phyloP scores from a whole-genome alignment of 140 eudicot genomes.

The Oenanthe javanica region DNA sequence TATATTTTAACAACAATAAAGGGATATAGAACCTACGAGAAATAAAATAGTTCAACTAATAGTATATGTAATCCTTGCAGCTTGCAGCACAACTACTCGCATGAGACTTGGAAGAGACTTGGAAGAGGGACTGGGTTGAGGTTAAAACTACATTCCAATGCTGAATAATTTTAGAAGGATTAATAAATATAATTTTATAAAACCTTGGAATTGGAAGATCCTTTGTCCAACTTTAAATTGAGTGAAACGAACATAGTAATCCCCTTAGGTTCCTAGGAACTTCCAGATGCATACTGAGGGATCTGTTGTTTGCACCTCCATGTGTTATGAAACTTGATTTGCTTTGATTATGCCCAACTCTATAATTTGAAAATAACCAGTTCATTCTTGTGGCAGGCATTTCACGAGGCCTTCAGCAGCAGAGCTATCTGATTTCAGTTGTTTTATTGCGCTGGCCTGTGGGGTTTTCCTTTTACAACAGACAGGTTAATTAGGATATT shows the following conservation, averaged over 20 bases:
- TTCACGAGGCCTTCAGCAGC: constrained; percentile 72
- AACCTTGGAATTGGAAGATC: background rate
- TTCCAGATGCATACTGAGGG: background rate
- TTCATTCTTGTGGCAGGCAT: constrained; percentile 62
- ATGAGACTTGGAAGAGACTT: background rate
- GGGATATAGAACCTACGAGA: background rate
- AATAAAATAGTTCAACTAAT: background rate
- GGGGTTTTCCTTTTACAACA: constrained; percentile 73
- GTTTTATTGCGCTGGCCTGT: constrained; percentile 57
- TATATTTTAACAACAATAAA: background rate
- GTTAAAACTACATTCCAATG: background rate
- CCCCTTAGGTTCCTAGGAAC: background rate
- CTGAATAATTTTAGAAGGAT: background rate
- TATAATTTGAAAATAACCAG: background rate
- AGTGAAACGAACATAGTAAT: background rate
- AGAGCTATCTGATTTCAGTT: constrained; percentile 84
- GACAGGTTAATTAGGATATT: constrained; percentile 61
- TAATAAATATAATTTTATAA: background rate
- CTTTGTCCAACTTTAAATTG: background rate
- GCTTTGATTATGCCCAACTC: background rate
- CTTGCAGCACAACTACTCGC: background rate
- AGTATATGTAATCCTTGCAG: background rate
- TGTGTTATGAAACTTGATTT: background rate
- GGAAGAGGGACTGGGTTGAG: background rate
- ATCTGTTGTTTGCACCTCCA: background rate